Evolutionary conservation across 495 filamentous ascomycete genomes (phyloP).

Genomic region (Trichoderma parareesei): DNA sequence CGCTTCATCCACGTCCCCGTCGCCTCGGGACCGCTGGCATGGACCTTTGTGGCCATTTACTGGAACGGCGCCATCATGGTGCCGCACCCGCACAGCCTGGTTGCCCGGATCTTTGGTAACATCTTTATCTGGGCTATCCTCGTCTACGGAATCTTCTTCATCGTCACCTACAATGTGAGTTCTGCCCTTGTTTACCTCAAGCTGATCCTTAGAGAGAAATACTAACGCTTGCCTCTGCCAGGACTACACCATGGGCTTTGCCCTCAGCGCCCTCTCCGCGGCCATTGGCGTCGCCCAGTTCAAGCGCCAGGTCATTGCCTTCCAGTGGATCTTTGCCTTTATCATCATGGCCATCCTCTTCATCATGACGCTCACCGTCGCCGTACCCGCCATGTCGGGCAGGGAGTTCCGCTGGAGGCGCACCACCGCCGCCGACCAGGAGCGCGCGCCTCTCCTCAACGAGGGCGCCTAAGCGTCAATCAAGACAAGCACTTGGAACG

Average conservation of each 20-base stretch:
- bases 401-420: conserved; percentile 31
- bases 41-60: conserved; percentile 74
- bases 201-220: not conserved
- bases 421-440: conserved; percentile 30
- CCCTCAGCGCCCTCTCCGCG: conserved; percentile 60
- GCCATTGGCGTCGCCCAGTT: conserved; percentile 73
- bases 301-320: conserved; percentile 55
- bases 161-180: conserved; percentile 52
- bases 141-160: conserved; percentile 62
- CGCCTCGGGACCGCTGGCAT: conserved; percentile 71
- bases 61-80: conserved; percentile 82
- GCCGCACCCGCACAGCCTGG: conserved; percentile 41
- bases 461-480: conserved; percentile 18
- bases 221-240: conserved; percentile 12
- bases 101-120: conserved; percentile 71
- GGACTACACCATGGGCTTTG: conserved; percentile 80
- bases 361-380: conserved; percentile 52
- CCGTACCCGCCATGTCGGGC: conserved; percentile 55
- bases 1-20: conserved; percentile 65
- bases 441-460: conserved; percentile 43
- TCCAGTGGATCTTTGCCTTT: conserved; percentile 92
- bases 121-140: conserved; percentile 79
- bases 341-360: conserved; percentile 70
- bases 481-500: not conserved
- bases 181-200: not conserved